phyloP scores from a whole-genome alignment of 192 early-diverging fungal genomes.

The Coemansia sp. region DNA sequence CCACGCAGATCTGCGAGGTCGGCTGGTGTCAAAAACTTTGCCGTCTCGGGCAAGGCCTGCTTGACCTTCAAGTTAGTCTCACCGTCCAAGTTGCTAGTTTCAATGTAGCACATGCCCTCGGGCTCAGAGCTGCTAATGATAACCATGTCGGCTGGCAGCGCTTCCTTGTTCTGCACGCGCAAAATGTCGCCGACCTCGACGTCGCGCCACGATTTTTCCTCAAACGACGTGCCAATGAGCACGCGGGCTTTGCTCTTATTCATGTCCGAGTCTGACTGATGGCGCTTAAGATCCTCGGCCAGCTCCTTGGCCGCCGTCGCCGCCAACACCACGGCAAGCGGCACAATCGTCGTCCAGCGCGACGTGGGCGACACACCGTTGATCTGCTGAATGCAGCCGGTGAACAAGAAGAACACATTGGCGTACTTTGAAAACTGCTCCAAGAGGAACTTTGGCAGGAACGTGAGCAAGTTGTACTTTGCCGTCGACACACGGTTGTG shows the following conservation, averaged over 20 bases:
- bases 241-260: constrained; percentile 69
- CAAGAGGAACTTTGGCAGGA: constrained; percentile 92
- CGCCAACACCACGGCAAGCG: constrained; percentile 79
- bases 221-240: constrained; percentile 66
- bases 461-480: constrained; percentile 94
- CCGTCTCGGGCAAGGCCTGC: constrained; percentile 66
- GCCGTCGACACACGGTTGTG: constrained; percentile 94
- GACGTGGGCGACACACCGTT: constrained; percentile 92
- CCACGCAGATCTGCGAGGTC: constrained; percentile 60
- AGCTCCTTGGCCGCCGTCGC: constrained; percentile 94
- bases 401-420: constrained; percentile 99
- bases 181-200: constrained; percentile 90
- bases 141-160: constrained; percentile 90
- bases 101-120: constrained; percentile 85
- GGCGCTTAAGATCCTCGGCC: constrained; percentile 86
- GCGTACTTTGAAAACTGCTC: constrained; percentile 99
- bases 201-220: constrained; percentile 79
- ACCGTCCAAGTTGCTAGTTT: constrained; percentile 98
- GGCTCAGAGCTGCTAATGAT: constrained; percentile 82
- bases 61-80: constrained; percentile 97
- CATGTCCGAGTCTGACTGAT: constrained; percentile 72
- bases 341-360: constrained; percentile 81
- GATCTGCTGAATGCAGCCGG: constrained; percentile 97
- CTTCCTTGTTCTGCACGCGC: constrained; percentile 75
- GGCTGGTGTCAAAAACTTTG: constrained; percentile 63